Conservation (phyloP, 2,329 filamentous ascomycete genomes). For the Scedosporium minutisporum region DNA sequence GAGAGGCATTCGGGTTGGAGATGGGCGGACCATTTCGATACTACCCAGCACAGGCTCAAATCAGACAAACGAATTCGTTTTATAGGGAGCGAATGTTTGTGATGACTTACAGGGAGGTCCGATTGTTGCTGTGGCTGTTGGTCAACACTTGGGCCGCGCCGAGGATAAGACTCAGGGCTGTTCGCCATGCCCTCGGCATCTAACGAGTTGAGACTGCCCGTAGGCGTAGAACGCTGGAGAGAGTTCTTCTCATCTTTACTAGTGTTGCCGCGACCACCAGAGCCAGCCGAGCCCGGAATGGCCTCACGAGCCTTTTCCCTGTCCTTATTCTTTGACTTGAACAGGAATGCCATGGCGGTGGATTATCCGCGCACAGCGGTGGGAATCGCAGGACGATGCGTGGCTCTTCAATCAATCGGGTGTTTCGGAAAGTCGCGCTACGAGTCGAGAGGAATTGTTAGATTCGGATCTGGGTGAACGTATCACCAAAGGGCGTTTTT, state of each 20-base stretch:
- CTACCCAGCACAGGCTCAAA: conserved; percentile 22
- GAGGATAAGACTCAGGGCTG: conserved; percentile 54
- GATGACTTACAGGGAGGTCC: conserved; percentile 31
- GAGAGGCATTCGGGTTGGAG: conserved; percentile 59
- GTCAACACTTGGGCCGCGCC: conserved; percentile 42
- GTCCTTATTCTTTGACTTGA: conserved; percentile 70
- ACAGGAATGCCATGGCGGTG: conserved; percentile 63
- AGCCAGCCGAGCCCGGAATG: conserved; percentile 9
- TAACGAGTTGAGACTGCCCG: conserved; percentile 68
- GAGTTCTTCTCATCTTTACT: conserved; percentile 44
- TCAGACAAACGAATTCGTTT: conserved; percentile 9
- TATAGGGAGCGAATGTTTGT: background rate
- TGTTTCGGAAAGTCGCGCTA: background rate
- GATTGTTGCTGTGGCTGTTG: conserved; percentile 27
- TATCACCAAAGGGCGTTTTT: background rate
- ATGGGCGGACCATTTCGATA: conserved; percentile 43
- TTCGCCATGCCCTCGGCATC: conserved; percentile 46
- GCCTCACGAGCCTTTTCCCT: conserved; percentile 43
- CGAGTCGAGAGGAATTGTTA: background rate
- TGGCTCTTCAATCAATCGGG: background rate
- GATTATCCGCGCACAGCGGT: conserved; percentile 3
- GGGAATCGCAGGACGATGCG: background rate
- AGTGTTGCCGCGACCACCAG: conserved; percentile 7
- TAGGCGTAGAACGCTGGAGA: conserved; percentile 57
- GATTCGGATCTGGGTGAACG: background rate